These are phyloP conservation scores for Nepenthes gracilis DNA, from an alignment of 148 eudicot species.

Conservation along the genomic window DNA sequence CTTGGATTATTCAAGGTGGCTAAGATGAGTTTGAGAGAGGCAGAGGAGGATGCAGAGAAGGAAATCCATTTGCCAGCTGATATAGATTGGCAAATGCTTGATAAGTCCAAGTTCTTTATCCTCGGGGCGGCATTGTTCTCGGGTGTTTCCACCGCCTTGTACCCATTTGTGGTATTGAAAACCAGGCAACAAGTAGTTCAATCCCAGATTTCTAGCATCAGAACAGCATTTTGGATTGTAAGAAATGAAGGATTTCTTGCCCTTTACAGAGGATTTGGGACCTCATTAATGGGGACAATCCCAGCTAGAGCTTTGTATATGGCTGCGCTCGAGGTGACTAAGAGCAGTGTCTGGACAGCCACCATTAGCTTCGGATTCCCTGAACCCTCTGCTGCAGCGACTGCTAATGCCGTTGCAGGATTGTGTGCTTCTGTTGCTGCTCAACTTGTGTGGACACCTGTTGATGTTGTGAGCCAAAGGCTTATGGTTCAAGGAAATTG, in stretches of 20 bases:
- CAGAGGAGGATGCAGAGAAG: constrained; percentile 47
- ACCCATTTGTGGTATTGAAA: constrained; percentile 74
- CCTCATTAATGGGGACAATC: constrained; percentile 71
- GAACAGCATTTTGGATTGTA: constrained; percentile 25
- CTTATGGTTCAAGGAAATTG: constrained; percentile 68
- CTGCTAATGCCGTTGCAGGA: constrained; percentile 78
- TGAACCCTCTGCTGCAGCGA: constrained; percentile 46
- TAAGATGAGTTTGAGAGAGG: constrained; percentile 67
- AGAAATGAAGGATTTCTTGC: constrained; percentile 49
- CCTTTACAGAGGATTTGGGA: constrained; percentile 74
- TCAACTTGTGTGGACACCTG: constrained; percentile 94
- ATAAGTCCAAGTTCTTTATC: constrained; percentile 74
- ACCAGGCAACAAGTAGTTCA: constrained; percentile 75
- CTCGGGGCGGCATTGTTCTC: constrained; percentile 84
- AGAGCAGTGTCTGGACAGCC: constrained; percentile 56
- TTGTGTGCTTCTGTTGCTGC: constrained; percentile 77
- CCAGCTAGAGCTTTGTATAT: constrained; percentile 83
- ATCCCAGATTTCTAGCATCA: constrained; percentile 25
- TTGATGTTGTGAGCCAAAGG: constrained; percentile 85
- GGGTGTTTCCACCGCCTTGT: constrained; percentile 62
- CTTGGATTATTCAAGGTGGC: constrained; percentile 12
- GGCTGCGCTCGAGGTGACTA: constrained; percentile 79
- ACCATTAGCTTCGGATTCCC: constrained; percentile 40
- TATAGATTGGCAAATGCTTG: constrained; percentile 87
- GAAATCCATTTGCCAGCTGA: constrained; percentile 77